Evolutionary conservation across 371 early-diverging fungal species (phyloP).

Genomic region (Nematocida ironsii): DNA sequence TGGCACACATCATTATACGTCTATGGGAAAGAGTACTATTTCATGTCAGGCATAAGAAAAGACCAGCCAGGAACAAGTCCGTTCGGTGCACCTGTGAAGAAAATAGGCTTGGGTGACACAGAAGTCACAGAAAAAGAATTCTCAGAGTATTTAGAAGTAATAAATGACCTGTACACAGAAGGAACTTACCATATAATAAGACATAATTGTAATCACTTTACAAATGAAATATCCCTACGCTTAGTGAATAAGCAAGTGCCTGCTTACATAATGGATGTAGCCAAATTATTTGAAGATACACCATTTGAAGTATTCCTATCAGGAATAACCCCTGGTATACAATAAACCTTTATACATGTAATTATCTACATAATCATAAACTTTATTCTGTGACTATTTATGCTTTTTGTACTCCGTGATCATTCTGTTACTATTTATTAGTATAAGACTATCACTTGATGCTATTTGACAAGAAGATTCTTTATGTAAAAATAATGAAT

Average conservation of each 20-base stretch:
- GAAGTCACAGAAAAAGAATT: slow-evolving; percentile 55
- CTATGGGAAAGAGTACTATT: slow-evolving; percentile 79
- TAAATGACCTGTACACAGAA: slow-evolving; percentile 45
- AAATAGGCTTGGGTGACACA: slow-evolving; percentile 61
- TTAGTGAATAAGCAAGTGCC: slow-evolving; percentile 65
- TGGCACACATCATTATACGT: slow-evolving; percentile 83
- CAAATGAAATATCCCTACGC: slow-evolving; percentile 57
- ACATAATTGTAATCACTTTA: slow-evolving; percentile 70
- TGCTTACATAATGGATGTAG: slow-evolving; percentile 66
- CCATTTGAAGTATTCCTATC: slow-evolving; percentile 41
- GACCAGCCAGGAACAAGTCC: slow-evolving; percentile 51
- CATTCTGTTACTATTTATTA: not conserved
- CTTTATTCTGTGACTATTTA: not conserved
- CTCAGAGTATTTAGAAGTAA: slow-evolving; percentile 54
- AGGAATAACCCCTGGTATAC: not conserved
- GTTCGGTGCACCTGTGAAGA: slow-evolving; percentile 57
- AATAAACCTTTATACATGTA: not conserved
- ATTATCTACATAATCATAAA: not conserved
- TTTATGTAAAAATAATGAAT: not conserved
- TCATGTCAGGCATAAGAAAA: slow-evolving; percentile 73
- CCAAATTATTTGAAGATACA: slow-evolving; percentile 48
- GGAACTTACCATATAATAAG: slow-evolving; percentile 65
- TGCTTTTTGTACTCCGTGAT: not conserved
- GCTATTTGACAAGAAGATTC: not conserved
- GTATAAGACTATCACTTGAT: not conserved